Conservation (phyloP, 305 asterid genomes). For the Solanum chacoense region DNA sequence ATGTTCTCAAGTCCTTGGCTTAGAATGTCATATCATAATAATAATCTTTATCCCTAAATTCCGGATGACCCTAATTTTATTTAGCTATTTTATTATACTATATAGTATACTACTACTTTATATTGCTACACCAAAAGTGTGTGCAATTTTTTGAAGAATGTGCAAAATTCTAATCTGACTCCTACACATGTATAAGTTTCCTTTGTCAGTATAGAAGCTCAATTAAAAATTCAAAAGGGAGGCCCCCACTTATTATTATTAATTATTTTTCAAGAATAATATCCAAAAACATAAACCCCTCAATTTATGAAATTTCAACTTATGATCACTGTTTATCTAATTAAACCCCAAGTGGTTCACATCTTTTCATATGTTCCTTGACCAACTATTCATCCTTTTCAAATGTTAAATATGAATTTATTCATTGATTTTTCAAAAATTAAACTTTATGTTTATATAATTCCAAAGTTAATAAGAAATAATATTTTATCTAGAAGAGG, state of each 20-base stretch:
- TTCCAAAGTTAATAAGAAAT: not conserved
- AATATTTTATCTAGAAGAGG: not conserved
- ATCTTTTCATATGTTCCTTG: conserved; percentile 29
- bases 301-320: not conserved
- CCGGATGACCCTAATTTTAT: conserved; percentile 50
- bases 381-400: conserved; percentile 17
- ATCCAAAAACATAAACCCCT: not conserved
- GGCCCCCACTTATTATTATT: conserved; percentile 11
- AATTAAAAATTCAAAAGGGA: not conserved
- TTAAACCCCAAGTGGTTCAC: conserved; percentile 17
- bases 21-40: conserved; percentile 45
- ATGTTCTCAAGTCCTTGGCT: conserved; percentile 25
- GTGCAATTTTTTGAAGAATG: conserved; percentile 43
- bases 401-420: conserved; percentile 5
- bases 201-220: conserved; percentile 28
- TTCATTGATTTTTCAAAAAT: not conserved
- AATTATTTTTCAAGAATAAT: not conserved
- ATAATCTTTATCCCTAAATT: conserved; percentile 57
- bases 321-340: not conserved
- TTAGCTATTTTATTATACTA: not conserved
- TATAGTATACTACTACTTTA: not conserved
- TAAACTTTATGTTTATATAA: not conserved
- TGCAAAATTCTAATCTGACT: conserved; percentile 56
- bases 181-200: conserved; percentile 24
- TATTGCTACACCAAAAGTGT: conserved; percentile 21